Evolutionary conservation across 2,329 filamentous ascomycete genomes (phyloP).

Genomic region (Hymenoscyphus albidus): DNA sequence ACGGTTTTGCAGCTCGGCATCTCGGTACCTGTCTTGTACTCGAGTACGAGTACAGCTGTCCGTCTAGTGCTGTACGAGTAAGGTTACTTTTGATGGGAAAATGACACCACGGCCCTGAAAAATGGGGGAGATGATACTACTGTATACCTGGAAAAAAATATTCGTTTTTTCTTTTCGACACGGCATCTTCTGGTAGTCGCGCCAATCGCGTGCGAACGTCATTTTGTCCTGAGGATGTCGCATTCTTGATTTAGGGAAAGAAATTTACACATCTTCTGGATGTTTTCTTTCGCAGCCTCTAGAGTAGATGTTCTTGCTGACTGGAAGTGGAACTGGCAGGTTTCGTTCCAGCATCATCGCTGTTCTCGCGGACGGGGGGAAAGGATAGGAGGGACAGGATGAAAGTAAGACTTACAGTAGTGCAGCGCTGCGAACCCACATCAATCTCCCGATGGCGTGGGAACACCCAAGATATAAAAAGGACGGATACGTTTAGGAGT

Average conservation of each 20-base stretch:
- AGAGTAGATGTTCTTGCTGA: neutral
- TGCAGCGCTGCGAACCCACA: neutral
- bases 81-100: too few relatives aligned
- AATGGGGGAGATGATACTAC: too few relatives aligned
- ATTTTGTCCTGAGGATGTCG: neutral
- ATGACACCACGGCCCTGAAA: too few relatives aligned
- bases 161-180: too few relatives aligned
- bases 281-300: neutral
- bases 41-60: too few relatives aligned
- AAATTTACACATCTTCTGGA: neutral
- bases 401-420: neutral
- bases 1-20: neutral
- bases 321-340: neutral
- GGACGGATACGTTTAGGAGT: neutral
- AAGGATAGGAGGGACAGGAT: neutral
- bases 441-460: neutral
- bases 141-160: too few relatives aligned
- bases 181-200: too few relatives aligned
- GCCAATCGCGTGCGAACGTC: too few relatives aligned
- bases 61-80: too few relatives aligned
- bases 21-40: neutral
- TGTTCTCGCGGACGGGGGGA: neutral
- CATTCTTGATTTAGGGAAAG: neutral
- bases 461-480: neutral
- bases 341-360: neutral